Evolutionary conservation across 306 rosid species (phyloP), one percentile per base, ranked within the genome.

Genomic region (Canavalia gladiata): DNA sequence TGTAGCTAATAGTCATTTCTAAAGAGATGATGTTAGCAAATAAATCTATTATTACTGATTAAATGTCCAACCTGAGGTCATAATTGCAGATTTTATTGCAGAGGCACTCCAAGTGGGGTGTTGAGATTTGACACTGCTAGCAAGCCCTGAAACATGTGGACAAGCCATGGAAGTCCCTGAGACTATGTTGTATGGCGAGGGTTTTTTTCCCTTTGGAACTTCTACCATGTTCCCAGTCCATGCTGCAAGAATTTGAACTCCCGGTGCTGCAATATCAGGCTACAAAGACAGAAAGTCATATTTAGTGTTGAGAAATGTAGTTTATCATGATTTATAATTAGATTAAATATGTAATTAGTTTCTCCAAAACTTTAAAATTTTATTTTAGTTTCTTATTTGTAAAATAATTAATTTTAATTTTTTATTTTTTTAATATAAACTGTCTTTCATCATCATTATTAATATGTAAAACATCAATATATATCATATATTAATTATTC

Each of bases 221-320:
- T 3, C 28, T 5, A 33, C 5, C 25, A 18, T 18, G 25, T 28
- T 74, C 87, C 68, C 94, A 10, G 35, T 80, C 98, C 98, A 95
- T 35, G 99, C 92, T 4, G 97, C 99, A 9, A 95, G 89, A 83
- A 95, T 93, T 88, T 83, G n/a, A n/a, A 86, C 99, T 65, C 99
- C 97, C 39, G 97, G 99, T 64, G 97, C 99, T 51, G 97, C 60
- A 51, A 95, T 87, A 83, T 95, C 97, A 56, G 97, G 99, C 99
- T 95, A 85, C 81, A 78, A 49, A 71, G 52, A 68, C 64, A 81
- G 25, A 8, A 28, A 25, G 39, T 35, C 18, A 2, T 60, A 11
- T 28, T 39, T 28, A 59, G 47, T 52, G 25, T 18, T 25, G 9
- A 49, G n/a, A 3, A 10, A 1, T 0, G 33, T 18, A 3, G 18